phyloP scores from a whole-genome alignment of 768 basidiomycete genomes.

The Lactarius quietus region DNA sequence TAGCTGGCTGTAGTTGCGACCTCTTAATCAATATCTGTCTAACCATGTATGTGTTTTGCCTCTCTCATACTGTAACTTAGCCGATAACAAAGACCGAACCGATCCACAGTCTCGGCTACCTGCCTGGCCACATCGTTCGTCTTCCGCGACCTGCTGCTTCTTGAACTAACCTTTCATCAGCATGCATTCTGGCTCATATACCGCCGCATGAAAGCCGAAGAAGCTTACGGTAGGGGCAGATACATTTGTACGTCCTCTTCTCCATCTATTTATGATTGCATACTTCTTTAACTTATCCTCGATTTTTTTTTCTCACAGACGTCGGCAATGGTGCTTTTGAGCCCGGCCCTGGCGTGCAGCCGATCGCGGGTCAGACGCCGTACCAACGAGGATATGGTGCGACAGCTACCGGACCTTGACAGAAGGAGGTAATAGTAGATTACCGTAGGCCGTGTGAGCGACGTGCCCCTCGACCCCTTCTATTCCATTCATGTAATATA shows the following conservation, averaged over 20 bases:
- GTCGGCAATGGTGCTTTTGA: slow-evolving; percentile 32
- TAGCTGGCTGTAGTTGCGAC: slow-evolving; percentile 84
- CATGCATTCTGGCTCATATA: slow-evolving; percentile 92
- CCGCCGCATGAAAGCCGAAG: slow-evolving; percentile 85
- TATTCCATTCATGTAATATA: background rate
- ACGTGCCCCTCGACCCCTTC: background rate
- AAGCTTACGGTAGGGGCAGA: slow-evolving; percentile 71
- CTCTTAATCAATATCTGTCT: slow-evolving; percentile 79
- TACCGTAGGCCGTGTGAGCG: background rate
- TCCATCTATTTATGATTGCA: background rate
- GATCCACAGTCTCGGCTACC: slow-evolving; percentile 60
- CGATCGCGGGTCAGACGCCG: slow-evolving; percentile 5
- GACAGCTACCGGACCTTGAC: background rate
- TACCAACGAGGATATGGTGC: slow-evolving; percentile 16
- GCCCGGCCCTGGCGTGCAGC: background rate
- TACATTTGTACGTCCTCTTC: slow-evolving; percentile 61
- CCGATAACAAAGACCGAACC: slow-evolving; percentile 13
- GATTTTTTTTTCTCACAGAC: slow-evolving; percentile 24
- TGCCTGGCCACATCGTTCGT: slow-evolving; percentile 58
- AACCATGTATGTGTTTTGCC: slow-evolving; percentile 53
- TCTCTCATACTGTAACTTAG: no score
- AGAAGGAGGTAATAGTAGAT: background rate
- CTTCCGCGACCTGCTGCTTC: background rate
- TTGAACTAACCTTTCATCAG: slow-evolving; percentile 29
- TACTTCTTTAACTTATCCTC: background rate